Base-by-base conservation (phyloP, 1,284 basidiomycete genomes). In the Trametes versicolor region DNA sequence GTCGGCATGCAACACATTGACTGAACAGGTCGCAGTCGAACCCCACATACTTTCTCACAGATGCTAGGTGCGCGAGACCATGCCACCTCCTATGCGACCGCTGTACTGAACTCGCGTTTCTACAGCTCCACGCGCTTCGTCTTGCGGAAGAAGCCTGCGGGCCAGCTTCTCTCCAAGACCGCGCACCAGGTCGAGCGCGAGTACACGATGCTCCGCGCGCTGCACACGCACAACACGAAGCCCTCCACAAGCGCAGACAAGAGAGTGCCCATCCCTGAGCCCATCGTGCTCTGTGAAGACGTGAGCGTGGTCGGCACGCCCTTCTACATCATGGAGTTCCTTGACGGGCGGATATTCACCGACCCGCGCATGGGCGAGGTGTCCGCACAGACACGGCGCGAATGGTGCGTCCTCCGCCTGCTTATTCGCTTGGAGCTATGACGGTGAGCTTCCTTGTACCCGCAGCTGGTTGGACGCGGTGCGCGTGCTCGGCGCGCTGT, bases 131-230 rank as follows among this genome's bases (percentile, higher is more conserved):
- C 76, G 5, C 87, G 86, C n/a, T 95, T 89, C 70, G 97, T 99
- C 1, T 82, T 98, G 54, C 92, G 97, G 36, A 96, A 98, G 78
- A 97, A 98, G 75, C 97, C 97, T n/a, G 89, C 91, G 0, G 97
- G 97, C 0, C 82, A 89, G 49, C 87, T 98, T 1, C 81, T 99
- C 17, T 94, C 93, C 1, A 83, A 88, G 57, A 98, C 96, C 1
- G 97, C 97, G 0, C 97, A 99, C 76, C 94, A 97, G 74, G 88
- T 99, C 53, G 97, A 98, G 75, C 88, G 97, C 50, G 97, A 98
- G 81, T 98, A 91, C 79, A 85, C 85, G 32, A 89, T 98, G 70
- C 84, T 98, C 21, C 78, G 81, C 36, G 92, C 95, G 1, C 80
- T 98, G 27, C 89, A 94, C 73, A 81, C 78, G 52, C 87, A 95